Percentiles rank a stretch among this genome's conserved stretches.
Evolutionary conservation across 106 monocot genomes (phyloP).

Genomic region (Allium fistulosum): DNA sequence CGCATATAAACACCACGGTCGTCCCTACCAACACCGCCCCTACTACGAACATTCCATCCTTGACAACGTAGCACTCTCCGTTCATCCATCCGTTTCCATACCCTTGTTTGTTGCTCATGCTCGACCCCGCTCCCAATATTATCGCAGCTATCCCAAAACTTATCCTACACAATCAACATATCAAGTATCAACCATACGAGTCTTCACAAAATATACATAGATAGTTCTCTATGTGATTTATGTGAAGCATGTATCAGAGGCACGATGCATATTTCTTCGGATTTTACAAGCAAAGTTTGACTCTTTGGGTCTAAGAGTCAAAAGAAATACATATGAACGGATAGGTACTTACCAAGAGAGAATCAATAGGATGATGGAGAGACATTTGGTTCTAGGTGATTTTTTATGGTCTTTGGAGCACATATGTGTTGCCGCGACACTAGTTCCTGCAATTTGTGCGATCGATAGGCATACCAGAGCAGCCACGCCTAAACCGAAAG

Average conservation of each 20-base stretch:
- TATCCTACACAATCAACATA: conserved; percentile 22
- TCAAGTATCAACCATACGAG: neutral
- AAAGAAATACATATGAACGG: neutral
- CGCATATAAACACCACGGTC: conserved; percentile 23
- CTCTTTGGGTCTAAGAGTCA: neutral
- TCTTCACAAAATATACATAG: neutral
- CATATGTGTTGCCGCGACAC: conserved; percentile 13
- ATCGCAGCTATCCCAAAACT: conserved; percentile 44
- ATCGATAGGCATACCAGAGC: conserved; percentile 52
- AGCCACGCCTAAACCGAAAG: conserved; percentile 66
- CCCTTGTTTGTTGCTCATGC: conserved; percentile 68
- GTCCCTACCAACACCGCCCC: conserved; percentile 32
- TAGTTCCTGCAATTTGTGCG: conserved; percentile 60
- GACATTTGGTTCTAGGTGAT: conserved; percentile 2
- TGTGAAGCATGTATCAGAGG: neutral
- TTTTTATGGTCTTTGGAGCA: conserved; percentile 3
- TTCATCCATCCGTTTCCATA: conserved; percentile 85
- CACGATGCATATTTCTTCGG: neutral
- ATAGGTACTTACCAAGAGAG: conserved; percentile 53
- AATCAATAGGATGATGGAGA: conserved; percentile 27
- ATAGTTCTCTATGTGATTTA: no score
- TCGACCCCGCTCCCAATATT: conserved; percentile 50
- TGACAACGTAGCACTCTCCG: conserved; percentile 73
- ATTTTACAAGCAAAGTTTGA: no score
- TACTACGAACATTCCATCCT: conserved; percentile 46